Evolutionary conservation across 331 rosid genomes (phyloP).

Genomic region (Erythrophleum ivorense): DNA sequence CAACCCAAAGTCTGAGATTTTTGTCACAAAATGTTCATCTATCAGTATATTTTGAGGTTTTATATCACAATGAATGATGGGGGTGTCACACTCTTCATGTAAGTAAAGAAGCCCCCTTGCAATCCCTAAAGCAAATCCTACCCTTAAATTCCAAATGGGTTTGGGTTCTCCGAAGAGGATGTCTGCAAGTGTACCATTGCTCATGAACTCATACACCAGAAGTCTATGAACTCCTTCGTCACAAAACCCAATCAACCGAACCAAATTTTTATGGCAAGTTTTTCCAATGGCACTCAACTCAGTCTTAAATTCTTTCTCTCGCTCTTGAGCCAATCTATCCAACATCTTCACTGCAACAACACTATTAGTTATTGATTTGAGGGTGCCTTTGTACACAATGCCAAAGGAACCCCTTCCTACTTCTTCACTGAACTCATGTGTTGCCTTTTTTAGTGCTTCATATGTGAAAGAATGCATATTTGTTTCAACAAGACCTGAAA

Average conservation of each 20-base stretch:
- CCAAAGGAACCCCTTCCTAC: slow-evolving; percentile 55
- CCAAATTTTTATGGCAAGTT: slow-evolving; percentile 49
- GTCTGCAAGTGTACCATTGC: slow-evolving; percentile 43
- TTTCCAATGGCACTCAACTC: slow-evolving; percentile 47
- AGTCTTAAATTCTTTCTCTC: slow-evolving; percentile 47
- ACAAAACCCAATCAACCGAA: slow-evolving; percentile 50
- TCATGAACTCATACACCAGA: slow-evolving; percentile 52
- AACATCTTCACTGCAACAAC: slow-evolving; percentile 49
- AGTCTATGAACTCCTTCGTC: slow-evolving; percentile 52
- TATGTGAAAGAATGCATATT: slow-evolving; percentile 44
- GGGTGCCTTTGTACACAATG: slow-evolving; percentile 50
- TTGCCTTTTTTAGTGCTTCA: slow-evolving; percentile 41
- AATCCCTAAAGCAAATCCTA: slow-evolving; percentile 49
- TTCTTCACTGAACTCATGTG: slow-evolving; percentile 43
- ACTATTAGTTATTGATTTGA: slow-evolving; percentile 9
- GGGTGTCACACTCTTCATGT: slow-evolving; percentile 51
- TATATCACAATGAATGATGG: slow-evolving; percentile 55
- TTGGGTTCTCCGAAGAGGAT: slow-evolving; percentile 38
- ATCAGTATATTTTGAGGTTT: slow-evolving; percentile 54
- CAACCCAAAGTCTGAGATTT: slow-evolving; percentile 53
- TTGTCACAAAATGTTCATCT: slow-evolving; percentile 40
- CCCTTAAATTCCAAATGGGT: slow-evolving; percentile 41
- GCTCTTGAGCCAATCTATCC: slow-evolving; percentile 44
- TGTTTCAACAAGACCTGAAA: slow-evolving; percentile 35
- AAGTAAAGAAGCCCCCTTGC: slow-evolving; percentile 52